Base-by-base conservation (phyloP, 2,329 filamentous ascomycete species). In the Hypoxylon sp. region DNA sequence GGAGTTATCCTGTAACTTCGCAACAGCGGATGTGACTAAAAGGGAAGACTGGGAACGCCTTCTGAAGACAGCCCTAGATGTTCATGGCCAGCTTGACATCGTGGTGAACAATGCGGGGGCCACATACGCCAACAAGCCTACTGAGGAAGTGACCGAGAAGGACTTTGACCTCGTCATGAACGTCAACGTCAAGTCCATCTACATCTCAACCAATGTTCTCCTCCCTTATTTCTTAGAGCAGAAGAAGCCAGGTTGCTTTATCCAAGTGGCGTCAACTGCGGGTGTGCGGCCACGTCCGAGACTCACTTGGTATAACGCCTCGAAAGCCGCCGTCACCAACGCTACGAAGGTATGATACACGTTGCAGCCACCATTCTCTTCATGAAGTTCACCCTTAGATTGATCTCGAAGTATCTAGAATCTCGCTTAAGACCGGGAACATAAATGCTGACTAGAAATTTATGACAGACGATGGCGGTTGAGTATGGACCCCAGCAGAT, bases 401-500 rank as follows among this genome's bases (percentile, higher is more conserved):
- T n/a, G 11, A 10, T 13, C 6, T 38, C 3, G 14, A 52, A 58
- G 17, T 10, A 51, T 46, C 34, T n/a, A 43, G 17, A 57, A 63
- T 14, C 6, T 32, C 4, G 14, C 0, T 49, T 41, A 11, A 13
- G 6, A 5, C 38, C 23, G 50, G 5, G n/a, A 10, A 60, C 14
- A 4, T 21, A 9, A 61, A 52, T 46, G 10, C 52, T 66, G 19
- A 67, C 63, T 43, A 50, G 13, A 25, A 10, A 48, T 34, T 59
- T 50, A 32, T 52, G 28, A 55, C 38, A 77, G 77, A 75, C 79
- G 1, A 78, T 94, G 70, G 92, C 91, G 0, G 89, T 91, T 1
- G 91, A 94, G 77, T 94, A 91, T 72, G 92, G 89, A 0, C 85
- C 87, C 0, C 86, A 91, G 60, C 85, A 92, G 71, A 92, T 94